phyloP scores from a whole-genome alignment of 2,329 filamentous ascomycete species.

The Hypomyces perniciosus region DNA sequence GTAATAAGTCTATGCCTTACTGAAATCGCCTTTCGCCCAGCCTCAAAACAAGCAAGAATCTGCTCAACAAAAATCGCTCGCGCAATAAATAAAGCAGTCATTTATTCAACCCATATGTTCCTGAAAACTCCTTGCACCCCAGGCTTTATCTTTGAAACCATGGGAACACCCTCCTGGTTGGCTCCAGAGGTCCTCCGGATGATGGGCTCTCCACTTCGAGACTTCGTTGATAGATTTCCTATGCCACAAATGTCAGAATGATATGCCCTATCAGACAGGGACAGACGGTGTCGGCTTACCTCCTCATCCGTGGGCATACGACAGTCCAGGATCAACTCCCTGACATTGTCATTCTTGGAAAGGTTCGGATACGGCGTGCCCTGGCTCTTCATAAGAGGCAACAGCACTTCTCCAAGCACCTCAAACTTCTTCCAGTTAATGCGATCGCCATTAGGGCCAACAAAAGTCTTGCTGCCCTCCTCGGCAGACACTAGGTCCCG shows the following conservation, averaged over 20 bases:
- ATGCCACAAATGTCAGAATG: slow-evolving; percentile 19
- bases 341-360: slow-evolving; percentile 60
- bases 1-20: slow-evolving; percentile 8
- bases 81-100: slow-evolving; percentile 6
- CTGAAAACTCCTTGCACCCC: slow-evolving; percentile 22
- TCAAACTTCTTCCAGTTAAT: slow-evolving; percentile 99
- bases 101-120: slow-evolving; percentile 12
- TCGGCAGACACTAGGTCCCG: slow-evolving; percentile 88
- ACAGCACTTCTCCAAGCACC: slow-evolving; percentile 83
- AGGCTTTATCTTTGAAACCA: slow-evolving; percentile 49
- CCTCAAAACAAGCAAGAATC: slow-evolving; percentile 5
- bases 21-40: slow-evolving; percentile 10
- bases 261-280: background rate
- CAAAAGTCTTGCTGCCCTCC: slow-evolving; percentile 84
- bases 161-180: slow-evolving; percentile 58
- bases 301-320: slow-evolving; percentile 81
- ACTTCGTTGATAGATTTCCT: slow-evolving; percentile 62
- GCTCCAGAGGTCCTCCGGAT: slow-evolving; percentile 37
- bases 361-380: slow-evolving; percentile 73
- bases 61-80: background rate
- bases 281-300: slow-evolving; percentile 46
- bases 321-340: slow-evolving; percentile 73
- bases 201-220: slow-evolving; percentile 50
- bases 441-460: slow-evolving; percentile 64
- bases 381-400: slow-evolving; percentile 89